Evolutionary conservation across 1,139 yeast genomes (phyloP), one percentile per base, ranked within the genome.

Genomic region (Geotrichum carabidarum): DNA sequence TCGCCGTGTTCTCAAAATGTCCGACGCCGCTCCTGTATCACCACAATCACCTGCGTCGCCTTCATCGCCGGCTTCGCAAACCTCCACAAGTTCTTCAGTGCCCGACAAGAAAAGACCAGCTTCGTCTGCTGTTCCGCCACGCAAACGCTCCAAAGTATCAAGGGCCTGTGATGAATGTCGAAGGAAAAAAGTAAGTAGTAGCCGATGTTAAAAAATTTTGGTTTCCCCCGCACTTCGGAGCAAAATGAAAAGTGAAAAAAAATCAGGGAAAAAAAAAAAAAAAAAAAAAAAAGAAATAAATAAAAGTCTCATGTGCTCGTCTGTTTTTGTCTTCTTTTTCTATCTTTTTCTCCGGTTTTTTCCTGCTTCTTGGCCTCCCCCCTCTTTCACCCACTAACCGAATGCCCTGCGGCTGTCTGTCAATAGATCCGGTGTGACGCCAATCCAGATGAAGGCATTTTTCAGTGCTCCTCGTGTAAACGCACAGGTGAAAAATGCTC

Each of bases 61-160:
- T 6, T 8, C 36, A 22, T 14, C 44, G 9, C 30, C 43, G 12
- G 27, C 37, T 5, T 14, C 45, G 9, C 18, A 36, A 15, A 5
- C 46, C 11, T 40, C 41, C 8, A 8, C 50, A 22, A 30, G n/a
- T 4, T 18, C 48, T 5, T 44, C 49, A 5, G 27, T 22, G 9
- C 34, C 49, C n/a, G 44, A 42, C 44, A 42, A 9, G 44, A 42
- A 42, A 15, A 6, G 44, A 14, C 27, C 44, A 12, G 22, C 44
- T 15, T 22, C 54, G 11, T 11, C 43, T 14, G 55, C 58, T 42
- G 60, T 64, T 15, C 63, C 68, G 4, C 70, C 71, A 12, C 65
- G 74, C 31, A 73, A 72, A 58, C 68, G 77, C 35, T 68, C 75
- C 41, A 73, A 74, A 56, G 75, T 73, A 4, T 73, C 77, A 6